A percentile compares a stretch with the other conserved stretches of the same genome.
Conservation (phyloP, 371 early-diverging fungal genomes). For the Sanchytrium tribonematis region DNA sequence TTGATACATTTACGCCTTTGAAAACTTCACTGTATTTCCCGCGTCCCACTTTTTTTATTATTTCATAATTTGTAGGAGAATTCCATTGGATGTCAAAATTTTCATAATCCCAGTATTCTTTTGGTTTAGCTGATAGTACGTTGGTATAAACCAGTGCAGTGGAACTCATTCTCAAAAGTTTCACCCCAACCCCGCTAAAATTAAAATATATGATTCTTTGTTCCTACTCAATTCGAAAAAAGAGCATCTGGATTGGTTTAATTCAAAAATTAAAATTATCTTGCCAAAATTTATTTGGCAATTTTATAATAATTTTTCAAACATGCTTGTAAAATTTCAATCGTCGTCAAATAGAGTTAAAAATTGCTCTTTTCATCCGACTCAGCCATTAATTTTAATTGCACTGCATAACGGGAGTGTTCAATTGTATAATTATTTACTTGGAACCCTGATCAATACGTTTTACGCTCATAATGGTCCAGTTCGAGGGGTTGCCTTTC, state of each 20-base stretch:
- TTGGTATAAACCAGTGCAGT: constrained; percentile 55
- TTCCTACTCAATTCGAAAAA: no score
- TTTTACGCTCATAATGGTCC: constrained; percentile 98
- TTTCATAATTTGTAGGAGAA: constrained; percentile 80
- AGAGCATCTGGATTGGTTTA: no score
- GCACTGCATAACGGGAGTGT: constrained; percentile 92
- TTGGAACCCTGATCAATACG: constrained; percentile 81
- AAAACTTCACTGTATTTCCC: constrained; percentile 99
- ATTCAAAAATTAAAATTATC: no score
- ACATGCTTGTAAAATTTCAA: constrained; percentile 4
- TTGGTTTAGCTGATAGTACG: constrained; percentile 48
- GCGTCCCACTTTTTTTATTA: constrained; percentile 80
- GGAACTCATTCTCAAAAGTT: no score
- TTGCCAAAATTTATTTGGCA: no score
- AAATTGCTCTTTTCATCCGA: constrained; percentile 88
- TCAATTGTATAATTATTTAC: constrained; percentile 94
- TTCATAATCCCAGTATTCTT: constrained; percentile 88
- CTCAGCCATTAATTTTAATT: constrained; percentile 85
- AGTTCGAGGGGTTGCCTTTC: constrained; percentile 89
- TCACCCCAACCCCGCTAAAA: no score
- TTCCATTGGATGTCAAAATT: constrained; percentile 56
- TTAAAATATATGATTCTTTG: no score
- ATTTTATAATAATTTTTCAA: no score
- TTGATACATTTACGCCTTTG: constrained; percentile 56
- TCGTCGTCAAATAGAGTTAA: constrained; percentile 76